phyloP scores from a whole-genome alignment of 2,329 filamentous ascomycete genomes.

The Pestalotiopsis sp. region DNA sequence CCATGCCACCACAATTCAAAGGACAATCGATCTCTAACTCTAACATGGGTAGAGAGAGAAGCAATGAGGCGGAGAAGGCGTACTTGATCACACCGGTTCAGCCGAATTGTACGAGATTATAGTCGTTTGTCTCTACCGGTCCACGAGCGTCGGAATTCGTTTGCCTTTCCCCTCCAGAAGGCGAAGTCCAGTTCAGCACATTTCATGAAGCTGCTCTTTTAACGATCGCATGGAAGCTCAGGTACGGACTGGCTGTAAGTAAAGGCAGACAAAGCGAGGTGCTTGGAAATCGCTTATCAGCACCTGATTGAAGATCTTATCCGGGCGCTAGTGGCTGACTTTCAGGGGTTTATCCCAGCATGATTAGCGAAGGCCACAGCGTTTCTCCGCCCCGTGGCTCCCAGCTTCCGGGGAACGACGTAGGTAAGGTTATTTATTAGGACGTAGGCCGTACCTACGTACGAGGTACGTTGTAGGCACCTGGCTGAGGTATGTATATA shows the following conservation, averaged over 20 bases:
- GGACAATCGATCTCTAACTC: background rate
- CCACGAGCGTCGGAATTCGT: background rate
- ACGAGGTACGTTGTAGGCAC: too few species aligned
- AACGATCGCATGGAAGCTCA: background rate
- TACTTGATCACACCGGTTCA: background rate
- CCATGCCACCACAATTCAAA: background rate
- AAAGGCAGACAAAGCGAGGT: slow-evolving; percentile 7
- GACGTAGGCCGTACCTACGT: too few species aligned
- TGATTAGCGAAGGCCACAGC: slow-evolving; percentile 10
- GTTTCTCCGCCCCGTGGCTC: background rate
- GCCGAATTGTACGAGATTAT: background rate
- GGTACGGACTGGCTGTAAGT: slow-evolving; percentile 15
- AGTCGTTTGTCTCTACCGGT: background rate
- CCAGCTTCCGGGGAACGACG: background rate
- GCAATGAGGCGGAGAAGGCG: background rate
- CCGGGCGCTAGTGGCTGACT: slow-evolving; percentile 20
- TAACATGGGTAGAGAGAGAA: background rate
- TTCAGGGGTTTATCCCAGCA: slow-evolving; percentile 19
- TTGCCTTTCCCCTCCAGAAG: background rate
- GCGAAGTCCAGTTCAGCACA: background rate
- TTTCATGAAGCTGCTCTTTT: slow-evolving; percentile 1
- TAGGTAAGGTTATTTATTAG: too few species aligned
- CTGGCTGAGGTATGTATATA: too few species aligned
- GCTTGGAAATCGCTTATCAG: slow-evolving; percentile 27
- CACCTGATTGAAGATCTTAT: slow-evolving; percentile 24